These are phyloP conservation scores for Cylindricascospora bacillispora DNA, from an alignment of 1,139 yeast genomes.

Conservation along the genomic window DNA sequence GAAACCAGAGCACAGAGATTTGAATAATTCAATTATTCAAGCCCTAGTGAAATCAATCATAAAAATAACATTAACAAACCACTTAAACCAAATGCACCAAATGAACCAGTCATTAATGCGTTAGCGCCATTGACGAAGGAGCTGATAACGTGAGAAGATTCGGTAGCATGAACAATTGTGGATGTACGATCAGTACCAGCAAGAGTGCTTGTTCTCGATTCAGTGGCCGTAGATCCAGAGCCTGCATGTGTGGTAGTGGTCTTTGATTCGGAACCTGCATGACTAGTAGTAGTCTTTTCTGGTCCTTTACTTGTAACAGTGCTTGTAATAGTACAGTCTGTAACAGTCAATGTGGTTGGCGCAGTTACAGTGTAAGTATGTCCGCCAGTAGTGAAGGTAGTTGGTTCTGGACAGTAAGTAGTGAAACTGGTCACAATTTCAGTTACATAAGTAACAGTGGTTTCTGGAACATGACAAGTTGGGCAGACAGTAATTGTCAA, in stretches of 20 bases:
- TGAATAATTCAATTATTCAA: too few relatives aligned
- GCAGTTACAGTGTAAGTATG: constrained; percentile 4
- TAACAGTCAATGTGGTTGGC: constrained; percentile 4
- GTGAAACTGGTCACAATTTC: constrained; percentile 19
- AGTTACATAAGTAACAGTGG: constrained; percentile 3
- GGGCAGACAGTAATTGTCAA: constrained; percentile 42
- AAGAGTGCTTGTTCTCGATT: constrained; percentile 31
- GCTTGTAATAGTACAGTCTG: constrained; percentile 2
- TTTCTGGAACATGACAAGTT: constrained; percentile 2
- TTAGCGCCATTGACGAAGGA: too few relatives aligned
- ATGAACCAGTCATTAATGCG: too few relatives aligned
- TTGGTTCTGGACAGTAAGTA: constrained; percentile 47
- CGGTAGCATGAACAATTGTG: constrained; percentile 3
- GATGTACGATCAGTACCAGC: constrained; percentile 30
- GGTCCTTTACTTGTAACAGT: too few relatives aligned
- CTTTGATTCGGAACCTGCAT: too few relatives aligned
- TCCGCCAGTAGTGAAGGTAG: constrained; percentile 38
- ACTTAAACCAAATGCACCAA: too few relatives aligned
- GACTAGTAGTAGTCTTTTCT: too few relatives aligned
- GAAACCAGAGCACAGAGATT: too few relatives aligned
- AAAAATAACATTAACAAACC: too few relatives aligned
- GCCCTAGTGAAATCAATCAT: too few relatives aligned
- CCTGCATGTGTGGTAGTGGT: too few relatives aligned
- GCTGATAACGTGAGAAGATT: not conserved
- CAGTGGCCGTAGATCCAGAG: constrained; percentile 31